Conservation (phyloP, 225 moss, liverwort and hornwort genomes). For the Lunularia cruciata region DNA sequence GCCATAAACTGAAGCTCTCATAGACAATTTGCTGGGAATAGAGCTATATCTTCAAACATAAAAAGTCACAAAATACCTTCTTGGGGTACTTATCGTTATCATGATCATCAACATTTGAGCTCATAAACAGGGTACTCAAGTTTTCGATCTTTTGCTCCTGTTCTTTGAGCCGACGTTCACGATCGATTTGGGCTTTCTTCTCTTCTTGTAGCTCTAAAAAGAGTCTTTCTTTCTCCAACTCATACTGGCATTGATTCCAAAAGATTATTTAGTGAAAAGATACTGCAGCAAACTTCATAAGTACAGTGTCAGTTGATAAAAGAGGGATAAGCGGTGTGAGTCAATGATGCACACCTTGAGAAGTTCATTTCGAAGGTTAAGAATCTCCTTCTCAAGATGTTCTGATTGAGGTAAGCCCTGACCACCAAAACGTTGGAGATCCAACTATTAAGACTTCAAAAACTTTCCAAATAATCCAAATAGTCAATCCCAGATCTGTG, state of each 20-base stretch:
- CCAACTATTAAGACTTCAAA: no score
- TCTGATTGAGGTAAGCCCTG: conserved; percentile 78
- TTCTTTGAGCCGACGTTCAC: conserved; percentile 77
- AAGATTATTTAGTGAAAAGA: not conserved
- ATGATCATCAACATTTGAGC: conserved; percentile 63
- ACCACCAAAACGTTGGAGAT: not conserved
- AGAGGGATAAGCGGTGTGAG: not conserved
- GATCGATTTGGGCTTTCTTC: conserved; percentile 68
- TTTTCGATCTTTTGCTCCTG: conserved; percentile 90
- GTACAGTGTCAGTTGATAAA: no score
- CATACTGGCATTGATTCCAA: conserved; percentile 55
- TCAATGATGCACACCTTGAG: conserved; percentile 55
- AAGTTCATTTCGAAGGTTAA: conserved; percentile 77
- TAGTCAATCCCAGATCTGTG: no score
- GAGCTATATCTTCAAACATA: no score
- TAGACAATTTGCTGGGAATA: no score
- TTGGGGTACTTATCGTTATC: conserved; percentile 42
- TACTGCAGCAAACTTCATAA: not conserved
- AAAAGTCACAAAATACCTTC: conserved; percentile 54
- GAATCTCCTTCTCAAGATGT: conserved; percentile 82
- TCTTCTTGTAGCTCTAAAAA: conserved; percentile 83
- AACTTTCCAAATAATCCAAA: no score
- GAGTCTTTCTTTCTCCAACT: conserved; percentile 79
- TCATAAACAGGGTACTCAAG: conserved; percentile 72
- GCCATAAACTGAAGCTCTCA: no score